Conservation (phyloP, 106 monocot genomes). For the Chionographis japonica region DNA sequence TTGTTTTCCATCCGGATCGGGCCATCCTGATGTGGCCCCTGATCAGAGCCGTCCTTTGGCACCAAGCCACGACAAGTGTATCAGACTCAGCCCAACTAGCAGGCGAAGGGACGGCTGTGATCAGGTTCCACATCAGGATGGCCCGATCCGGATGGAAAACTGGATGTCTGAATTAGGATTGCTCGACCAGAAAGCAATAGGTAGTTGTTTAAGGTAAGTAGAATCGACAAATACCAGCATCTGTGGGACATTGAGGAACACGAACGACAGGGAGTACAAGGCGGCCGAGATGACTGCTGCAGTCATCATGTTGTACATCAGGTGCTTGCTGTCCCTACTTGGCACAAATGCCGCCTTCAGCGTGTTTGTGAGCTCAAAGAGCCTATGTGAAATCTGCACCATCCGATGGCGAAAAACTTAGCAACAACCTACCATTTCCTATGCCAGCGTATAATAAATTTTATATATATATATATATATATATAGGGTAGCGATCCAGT, state of each 20-base stretch:
- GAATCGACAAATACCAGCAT: conserved; percentile 28
- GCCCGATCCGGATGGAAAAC: background rate
- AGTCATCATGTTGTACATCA: conserved; percentile 36
- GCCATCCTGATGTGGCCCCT: too few species aligned
- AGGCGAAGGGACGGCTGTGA: too few species aligned
- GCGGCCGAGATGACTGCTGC: conserved; percentile 20
- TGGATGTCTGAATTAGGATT: background rate
- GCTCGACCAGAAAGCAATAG: too few species aligned
- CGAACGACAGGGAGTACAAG: conserved; percentile 49
- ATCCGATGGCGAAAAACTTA: background rate
- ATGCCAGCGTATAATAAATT: background rate
- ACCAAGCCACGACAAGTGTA: too few species aligned
- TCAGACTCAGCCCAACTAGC: too few species aligned
- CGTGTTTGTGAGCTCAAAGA: conserved; percentile 83
- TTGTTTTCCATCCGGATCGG: too few species aligned
- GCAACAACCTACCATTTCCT: background rate
- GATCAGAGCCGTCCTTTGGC: too few species aligned
- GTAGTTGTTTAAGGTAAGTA: background rate
- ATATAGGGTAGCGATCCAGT: too few species aligned
- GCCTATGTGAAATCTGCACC: conserved; percentile 70
- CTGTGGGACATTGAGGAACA: conserved; percentile 37
- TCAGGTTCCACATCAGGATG: too few species aligned
- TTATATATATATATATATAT: background rate
- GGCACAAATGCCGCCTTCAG: conserved; percentile 66
- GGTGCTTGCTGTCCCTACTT: conserved; percentile 42